Base-by-base conservation (phyloP, 169 alveolate species). In the Plasmodium sp. region DNA sequence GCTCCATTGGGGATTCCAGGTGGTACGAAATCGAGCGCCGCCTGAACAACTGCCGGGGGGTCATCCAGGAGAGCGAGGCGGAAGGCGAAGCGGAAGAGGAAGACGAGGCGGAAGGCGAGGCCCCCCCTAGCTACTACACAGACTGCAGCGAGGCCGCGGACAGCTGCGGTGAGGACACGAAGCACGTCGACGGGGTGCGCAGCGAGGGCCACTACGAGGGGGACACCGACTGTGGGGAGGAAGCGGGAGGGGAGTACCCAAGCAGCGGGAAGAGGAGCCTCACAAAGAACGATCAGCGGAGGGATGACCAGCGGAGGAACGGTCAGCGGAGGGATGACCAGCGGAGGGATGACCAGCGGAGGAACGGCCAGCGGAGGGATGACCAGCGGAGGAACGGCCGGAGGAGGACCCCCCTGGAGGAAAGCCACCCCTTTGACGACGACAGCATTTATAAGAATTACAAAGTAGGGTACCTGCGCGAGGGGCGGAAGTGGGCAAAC, bases 11-110 rank as follows among this genome's bases (percentile, higher is more conserved):
- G 22, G 71, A 85, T 43, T 48, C 93, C 1, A 74, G 43, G 56
- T 85, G 93, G 93, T 85, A 85, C 33, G 93, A 85, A 22, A 85
- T 85, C 6, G 93, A 85, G 39, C 93, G 62, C 0, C 75, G 43
- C 41, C 54, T 85, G 41, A 85, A 85, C 62, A 85, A 85, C 39
- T 85, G 85, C 43, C 54, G 93, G 22, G 93, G 93, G 22, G 93
- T 85, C 1, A 39, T 84, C 5, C 58, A 48, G 58, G 18, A 2
- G n/a, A 48, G 58, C n/a, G 58, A 48, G 1, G 36, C 3, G 75
- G 75, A 18, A 18, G 74, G 2, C 10, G 74, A 58, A 1, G 34
- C 2, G 34, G 74, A 58, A 16, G 54, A 39, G 31, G 1, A 39
- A 22, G 4, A 51, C n/a, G 16, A 71, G 0, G 82, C 45, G n/a